Conservation (phyloP, 495 filamentous ascomycete species). For the Cudoniella acicularis region DNA sequence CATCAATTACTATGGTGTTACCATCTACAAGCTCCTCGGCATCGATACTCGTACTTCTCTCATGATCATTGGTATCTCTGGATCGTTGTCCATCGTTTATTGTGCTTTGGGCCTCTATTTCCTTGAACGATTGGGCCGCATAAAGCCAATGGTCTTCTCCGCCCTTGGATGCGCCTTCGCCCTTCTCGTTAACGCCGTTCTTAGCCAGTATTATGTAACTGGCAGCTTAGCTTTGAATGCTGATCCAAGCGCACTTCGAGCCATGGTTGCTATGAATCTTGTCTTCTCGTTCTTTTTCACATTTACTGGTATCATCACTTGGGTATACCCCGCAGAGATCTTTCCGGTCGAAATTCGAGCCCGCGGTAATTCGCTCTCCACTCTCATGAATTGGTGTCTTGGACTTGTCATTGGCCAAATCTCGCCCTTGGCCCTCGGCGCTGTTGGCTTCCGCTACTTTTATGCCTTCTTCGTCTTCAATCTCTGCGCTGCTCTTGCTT, state of each 20-base stretch:
- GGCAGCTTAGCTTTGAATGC: slow-evolving; percentile 25
- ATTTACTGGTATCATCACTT: slow-evolving; percentile 49
- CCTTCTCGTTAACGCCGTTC: slow-evolving; percentile 47
- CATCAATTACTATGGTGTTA: slow-evolving; percentile 48
- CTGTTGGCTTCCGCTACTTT: slow-evolving; percentile 16
- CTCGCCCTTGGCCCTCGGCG: slow-evolving; percentile 49
- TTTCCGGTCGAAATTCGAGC: slow-evolving; percentile 63
- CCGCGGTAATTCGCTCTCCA: slow-evolving; percentile 59
- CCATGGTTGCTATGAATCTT: slow-evolving; percentile 55
- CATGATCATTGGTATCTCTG: slow-evolving; percentile 50
- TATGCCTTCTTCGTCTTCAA: slow-evolving; percentile 22
- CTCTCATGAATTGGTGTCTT: slow-evolving; percentile 61
- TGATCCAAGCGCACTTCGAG: slow-evolving; percentile 40
- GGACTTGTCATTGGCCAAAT: slow-evolving; percentile 60
- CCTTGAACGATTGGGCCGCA: slow-evolving; percentile 49
- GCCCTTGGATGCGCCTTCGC: slow-evolving; percentile 37
- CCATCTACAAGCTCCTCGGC: slow-evolving; percentile 45
- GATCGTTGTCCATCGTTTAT: slow-evolving; percentile 46
- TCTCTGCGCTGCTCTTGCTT: slow-evolving; percentile 8
- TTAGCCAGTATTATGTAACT: slow-evolving; percentile 38
- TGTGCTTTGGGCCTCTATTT: slow-evolving; percentile 48
- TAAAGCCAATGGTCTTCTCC: slow-evolving; percentile 49
- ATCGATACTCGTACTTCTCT: slow-evolving; percentile 43
- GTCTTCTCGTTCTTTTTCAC: slow-evolving; percentile 56
- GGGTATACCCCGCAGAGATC: slow-evolving; percentile 65